Evolutionary conservation across 1,139 yeast species (phyloP).

Genomic region (Insectozyma bohioensis): DNA sequence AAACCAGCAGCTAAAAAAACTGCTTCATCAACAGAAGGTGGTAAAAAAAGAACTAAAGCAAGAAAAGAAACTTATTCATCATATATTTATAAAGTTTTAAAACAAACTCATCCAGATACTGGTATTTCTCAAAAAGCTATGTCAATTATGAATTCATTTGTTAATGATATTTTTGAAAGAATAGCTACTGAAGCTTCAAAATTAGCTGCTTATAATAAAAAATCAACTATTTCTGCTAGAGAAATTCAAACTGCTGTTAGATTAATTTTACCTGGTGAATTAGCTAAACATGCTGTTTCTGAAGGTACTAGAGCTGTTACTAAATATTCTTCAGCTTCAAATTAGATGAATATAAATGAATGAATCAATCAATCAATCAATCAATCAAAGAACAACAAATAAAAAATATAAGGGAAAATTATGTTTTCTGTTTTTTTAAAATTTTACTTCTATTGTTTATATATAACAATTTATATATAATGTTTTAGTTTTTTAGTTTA

Average conservation of each 20-base stretch:
- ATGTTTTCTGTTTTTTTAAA: background rate
- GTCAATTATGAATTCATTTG: constrained; percentile 99
- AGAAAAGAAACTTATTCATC: constrained; percentile 99
- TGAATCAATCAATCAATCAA: background rate
- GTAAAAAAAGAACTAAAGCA: constrained; percentile 94
- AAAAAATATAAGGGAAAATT: too few species aligned
- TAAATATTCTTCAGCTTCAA: constrained; percentile 90
- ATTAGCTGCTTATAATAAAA: constrained; percentile 99
- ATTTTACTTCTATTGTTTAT: constrained; percentile 8
- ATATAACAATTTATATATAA: constrained; percentile 2
- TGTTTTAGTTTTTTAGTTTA: constrained; percentile 13
- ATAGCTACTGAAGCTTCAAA: constrained; percentile 98
- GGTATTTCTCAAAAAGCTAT: constrained; percentile 99
- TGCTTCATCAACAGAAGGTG: constrained; percentile 66
- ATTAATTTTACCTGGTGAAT: constrained; percentile 98
- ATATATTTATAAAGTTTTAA: constrained; percentile 96
- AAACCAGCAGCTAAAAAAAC: constrained; percentile 97
- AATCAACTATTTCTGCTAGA: constrained; percentile 98
- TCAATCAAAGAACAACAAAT: too few species aligned
- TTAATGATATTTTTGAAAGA: constrained; percentile 94
- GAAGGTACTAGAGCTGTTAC: constrained; percentile 99
- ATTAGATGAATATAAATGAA: constrained; percentile 21
- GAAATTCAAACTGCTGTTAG: constrained; percentile 99
- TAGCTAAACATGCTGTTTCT: constrained; percentile 98
- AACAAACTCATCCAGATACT: constrained; percentile 99